These are phyloP conservation scores for Aaosphaeria arxii DNA, from an alignment of 2,329 filamentous ascomycete species.

Conservation along the genomic window DNA sequence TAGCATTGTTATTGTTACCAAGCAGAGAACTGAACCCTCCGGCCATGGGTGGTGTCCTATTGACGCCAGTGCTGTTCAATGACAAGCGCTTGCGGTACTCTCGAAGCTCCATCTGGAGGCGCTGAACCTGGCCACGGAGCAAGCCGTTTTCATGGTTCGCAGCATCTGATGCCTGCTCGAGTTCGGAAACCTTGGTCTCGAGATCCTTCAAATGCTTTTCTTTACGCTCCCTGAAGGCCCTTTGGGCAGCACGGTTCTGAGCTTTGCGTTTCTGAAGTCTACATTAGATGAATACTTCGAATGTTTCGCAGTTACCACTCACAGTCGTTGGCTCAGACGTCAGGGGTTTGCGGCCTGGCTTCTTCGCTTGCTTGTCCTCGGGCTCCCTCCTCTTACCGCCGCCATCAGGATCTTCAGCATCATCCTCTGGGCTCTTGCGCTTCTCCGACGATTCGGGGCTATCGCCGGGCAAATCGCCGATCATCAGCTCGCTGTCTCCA, in stretches of 20 bases:
- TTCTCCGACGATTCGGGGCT: slow-evolving; percentile 58
- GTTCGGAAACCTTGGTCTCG: slow-evolving; percentile 64
- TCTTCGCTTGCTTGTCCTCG: slow-evolving; percentile 85
- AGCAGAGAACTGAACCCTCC: slow-evolving; percentile 46
- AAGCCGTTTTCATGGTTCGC: slow-evolving; percentile 82
- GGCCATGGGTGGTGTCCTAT: slow-evolving; percentile 46
- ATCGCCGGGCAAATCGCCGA: slow-evolving; percentile 68
- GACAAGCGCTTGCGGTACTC: slow-evolving; percentile 89
- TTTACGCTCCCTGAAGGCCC: slow-evolving; percentile 61
- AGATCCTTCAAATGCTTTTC: slow-evolving; percentile 65
- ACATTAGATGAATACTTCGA: not conserved
- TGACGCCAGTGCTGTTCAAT: slow-evolving; percentile 50
- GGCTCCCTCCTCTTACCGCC: slow-evolving; percentile 77
- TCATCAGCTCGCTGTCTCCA: slow-evolving; percentile 62
- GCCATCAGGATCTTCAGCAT: slow-evolving; percentile 56
- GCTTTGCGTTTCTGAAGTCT: slow-evolving; percentile 80
- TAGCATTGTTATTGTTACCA: slow-evolving; percentile 47
- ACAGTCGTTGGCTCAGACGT: slow-evolving; percentile 95
- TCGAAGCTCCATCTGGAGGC: slow-evolving; percentile 76
- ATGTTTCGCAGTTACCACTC: slow-evolving; percentile 46
- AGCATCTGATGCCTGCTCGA: slow-evolving; percentile 78
- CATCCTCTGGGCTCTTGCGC: slow-evolving; percentile 69
- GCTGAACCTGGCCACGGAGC: slow-evolving; percentile 83
- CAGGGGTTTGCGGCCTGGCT: slow-evolving; percentile 91
- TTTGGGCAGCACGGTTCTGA: slow-evolving; percentile 60